These are phyloP conservation scores for Bacterosira constricta DNA, from an alignment of 108 stramenopile species.

Conservation along the genomic window DNA sequence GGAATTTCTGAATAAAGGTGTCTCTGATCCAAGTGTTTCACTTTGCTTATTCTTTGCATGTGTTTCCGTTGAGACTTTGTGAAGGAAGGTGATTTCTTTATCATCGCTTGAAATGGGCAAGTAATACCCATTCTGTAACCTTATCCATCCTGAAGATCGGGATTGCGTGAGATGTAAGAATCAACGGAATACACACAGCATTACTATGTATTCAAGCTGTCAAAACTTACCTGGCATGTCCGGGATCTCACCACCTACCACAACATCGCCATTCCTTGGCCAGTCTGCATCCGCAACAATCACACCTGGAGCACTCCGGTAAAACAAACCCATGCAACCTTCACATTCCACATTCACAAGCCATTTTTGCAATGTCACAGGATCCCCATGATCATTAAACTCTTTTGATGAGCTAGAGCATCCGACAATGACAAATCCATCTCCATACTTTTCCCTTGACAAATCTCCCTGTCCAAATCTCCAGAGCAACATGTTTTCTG, in stretches of 20 bases:
- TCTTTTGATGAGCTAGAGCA: constrained; percentile 68
- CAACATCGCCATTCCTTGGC: constrained; percentile 91
- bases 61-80: constrained; percentile 73
- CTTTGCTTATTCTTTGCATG: constrained; percentile 73
- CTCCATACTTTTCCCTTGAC: constrained; percentile 76
- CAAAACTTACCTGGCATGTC: constrained; percentile 69
- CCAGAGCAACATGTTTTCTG: constrained; percentile 84
- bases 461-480: constrained; percentile 84
- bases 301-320: constrained; percentile 76
- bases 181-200: constrained; percentile 4
- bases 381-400: constrained; percentile 61
- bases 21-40: constrained; percentile 72
- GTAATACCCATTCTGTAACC: constrained; percentile 92
- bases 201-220: neutral
- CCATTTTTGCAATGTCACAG: constrained; percentile 83
- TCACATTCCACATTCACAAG: constrained; percentile 86
- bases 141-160: constrained; percentile 71
- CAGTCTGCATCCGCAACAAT: constrained; percentile 93
- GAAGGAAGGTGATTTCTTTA: constrained; percentile 69
- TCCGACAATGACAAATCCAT: constrained; percentile 76
- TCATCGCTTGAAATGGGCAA: constrained; percentile 84
- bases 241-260: constrained; percentile 82
- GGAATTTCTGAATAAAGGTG: constrained; percentile 66
- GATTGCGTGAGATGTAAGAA: no score
- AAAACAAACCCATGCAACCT: constrained; percentile 84